Percentiles rank a stretch among this genome's conserved stretches.
phyloP scores from a whole-genome alignment of 371 early-diverging fungal genomes.

The Mucor plumbeus region DNA sequence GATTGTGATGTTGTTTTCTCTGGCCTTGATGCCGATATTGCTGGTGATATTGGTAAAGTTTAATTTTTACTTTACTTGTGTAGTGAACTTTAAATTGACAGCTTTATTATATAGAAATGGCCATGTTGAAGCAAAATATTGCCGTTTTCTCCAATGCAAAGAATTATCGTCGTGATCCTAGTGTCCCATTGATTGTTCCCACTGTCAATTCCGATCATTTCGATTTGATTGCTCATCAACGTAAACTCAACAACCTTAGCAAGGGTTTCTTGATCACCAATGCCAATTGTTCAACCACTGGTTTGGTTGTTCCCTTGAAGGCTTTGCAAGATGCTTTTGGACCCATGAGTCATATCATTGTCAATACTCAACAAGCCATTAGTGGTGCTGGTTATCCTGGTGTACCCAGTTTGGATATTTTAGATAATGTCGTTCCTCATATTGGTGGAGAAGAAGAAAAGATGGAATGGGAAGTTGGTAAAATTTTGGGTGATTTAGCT shows the following conservation, averaged over 20 bases:
- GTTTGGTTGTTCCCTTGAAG: constrained; percentile 90
- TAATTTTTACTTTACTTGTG: not conserved
- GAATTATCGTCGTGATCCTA: constrained; percentile 89
- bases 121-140: constrained; percentile 80
- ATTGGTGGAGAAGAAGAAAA: constrained; percentile 98
- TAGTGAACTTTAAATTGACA: not conserved
- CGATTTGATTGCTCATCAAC: constrained; percentile 79
- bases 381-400: constrained; percentile 98
- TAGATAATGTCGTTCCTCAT: constrained; percentile 93
- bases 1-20: constrained; percentile 93
- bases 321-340: constrained; percentile 91
- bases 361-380: constrained; percentile 95
- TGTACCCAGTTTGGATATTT: constrained; percentile 89
- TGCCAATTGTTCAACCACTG: constrained; percentile 97
- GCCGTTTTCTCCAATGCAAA: constrained; percentile 95
- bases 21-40: constrained; percentile 91
- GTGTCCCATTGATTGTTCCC: constrained; percentile 93
- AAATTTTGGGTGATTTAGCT: constrained; percentile 85
- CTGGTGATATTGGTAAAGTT: constrained; percentile 86
- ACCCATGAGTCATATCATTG: constrained; percentile 75
- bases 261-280: constrained; percentile 95
- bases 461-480: constrained; percentile 92
- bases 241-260: constrained; percentile 58
- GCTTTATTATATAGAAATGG: constrained; percentile 61
- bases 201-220: constrained; percentile 90